phyloP scores from a whole-genome alignment of 2,329 filamentous ascomycete species.

The Phialophora macrospora region DNA sequence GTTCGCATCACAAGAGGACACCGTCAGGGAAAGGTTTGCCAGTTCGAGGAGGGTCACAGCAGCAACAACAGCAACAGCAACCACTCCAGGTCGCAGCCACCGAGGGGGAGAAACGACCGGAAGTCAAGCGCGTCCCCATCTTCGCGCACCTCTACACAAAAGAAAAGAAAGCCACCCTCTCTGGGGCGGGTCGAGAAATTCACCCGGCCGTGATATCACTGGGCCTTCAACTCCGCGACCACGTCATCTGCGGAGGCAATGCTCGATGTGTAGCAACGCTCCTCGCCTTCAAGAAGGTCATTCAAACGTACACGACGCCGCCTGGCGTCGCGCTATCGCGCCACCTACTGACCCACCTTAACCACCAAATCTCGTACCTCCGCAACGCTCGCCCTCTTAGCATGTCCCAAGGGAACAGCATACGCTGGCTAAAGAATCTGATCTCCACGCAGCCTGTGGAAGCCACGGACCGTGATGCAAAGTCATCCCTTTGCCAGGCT shows the following conservation, averaged over 20 bases:
- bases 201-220: conserved; percentile 84
- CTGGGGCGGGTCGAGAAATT: conserved; percentile 70
- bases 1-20: conserved; percentile 44
- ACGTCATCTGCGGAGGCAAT: conserved; percentile 86
- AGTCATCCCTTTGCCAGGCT: conserved; percentile 73
- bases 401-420: conserved; percentile 95
- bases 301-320: conserved; percentile 90
- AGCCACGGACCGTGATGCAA: conserved; percentile 78
- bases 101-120: conserved; percentile 43
- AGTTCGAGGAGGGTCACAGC: conserved; percentile 43
- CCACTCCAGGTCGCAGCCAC: conserved; percentile 42
- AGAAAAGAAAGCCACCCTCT: conserved; percentile 69
- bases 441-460: conserved; percentile 90
- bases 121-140: conserved; percentile 69
- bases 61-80: conserved; percentile 30
- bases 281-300: conserved; percentile 90
- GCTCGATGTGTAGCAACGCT: conserved; percentile 86
- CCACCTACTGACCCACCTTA: conserved; percentile 89
- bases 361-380: conserved; percentile 93
- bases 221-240: conserved; percentile 87
- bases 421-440: conserved; percentile 89
- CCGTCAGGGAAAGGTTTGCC: conserved; percentile 37
- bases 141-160: conserved; percentile 84
- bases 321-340: conserved; percentile 81
- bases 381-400: conserved; percentile 85